Evolutionary conservation across 2,329 filamentous ascomycete species (phyloP).

Genomic region (Pestalotiopsis sp.): DNA sequence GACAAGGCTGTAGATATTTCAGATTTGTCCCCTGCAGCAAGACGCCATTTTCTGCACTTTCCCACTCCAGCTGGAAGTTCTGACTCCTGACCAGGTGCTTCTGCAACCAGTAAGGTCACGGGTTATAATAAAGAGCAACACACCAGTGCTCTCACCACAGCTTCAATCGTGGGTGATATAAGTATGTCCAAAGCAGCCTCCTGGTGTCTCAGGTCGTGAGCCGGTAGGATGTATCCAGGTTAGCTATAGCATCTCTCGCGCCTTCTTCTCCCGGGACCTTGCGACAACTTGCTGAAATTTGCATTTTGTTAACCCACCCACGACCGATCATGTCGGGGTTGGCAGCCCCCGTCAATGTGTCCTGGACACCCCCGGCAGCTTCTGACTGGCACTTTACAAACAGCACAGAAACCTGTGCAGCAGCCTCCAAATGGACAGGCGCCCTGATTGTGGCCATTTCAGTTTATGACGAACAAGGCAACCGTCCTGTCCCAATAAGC

Average conservation of each 20-base stretch:
- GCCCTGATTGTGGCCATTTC: not conserved
- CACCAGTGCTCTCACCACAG: too few species aligned
- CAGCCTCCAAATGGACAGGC: not conserved
- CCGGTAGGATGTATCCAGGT: too few species aligned
- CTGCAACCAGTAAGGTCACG: too few species aligned
- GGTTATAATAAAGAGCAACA: too few species aligned
- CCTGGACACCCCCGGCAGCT: not conserved
- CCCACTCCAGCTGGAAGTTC: too few species aligned
- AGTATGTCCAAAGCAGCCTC: too few species aligned
- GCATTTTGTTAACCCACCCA: not conserved
- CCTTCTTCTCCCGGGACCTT: not conserved
- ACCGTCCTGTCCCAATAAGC: not conserved
- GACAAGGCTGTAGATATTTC: not conserved
- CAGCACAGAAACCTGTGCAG: not conserved
- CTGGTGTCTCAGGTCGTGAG: too few species aligned
- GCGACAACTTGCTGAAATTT: not conserved
- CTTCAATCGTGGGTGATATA: too few species aligned
- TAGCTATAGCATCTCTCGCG: not conserved
- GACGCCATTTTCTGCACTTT: too few species aligned
- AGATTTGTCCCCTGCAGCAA: too few species aligned
- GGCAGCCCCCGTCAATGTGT: not conserved
- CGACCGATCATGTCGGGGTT: not conserved
- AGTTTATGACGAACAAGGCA: not conserved
- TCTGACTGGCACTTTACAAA: not conserved
- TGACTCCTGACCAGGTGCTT: too few species aligned